These are phyloP conservation scores for Fusarium globosum DNA, from an alignment of 2,329 filamentous ascomycete genomes.

Conservation along the genomic window DNA sequence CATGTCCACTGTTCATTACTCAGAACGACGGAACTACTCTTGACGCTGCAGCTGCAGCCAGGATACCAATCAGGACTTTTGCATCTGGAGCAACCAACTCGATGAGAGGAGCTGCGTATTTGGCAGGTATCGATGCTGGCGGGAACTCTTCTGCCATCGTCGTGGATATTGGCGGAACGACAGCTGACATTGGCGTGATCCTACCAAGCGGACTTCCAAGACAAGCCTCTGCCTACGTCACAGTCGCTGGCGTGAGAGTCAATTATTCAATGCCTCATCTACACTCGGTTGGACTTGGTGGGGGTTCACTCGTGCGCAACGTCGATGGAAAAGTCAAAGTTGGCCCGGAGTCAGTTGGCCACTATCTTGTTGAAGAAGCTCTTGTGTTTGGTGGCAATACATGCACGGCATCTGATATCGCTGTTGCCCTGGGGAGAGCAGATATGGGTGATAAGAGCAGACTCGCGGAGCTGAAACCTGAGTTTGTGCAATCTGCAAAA, in stretches of 20 bases:
- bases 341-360: background rate
- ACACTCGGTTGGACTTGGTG: conserved; percentile 47
- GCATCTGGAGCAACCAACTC: conserved; percentile 62
- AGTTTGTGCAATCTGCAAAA: background rate
- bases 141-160: conserved; percentile 47
- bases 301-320: background rate
- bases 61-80: conserved; percentile 61
- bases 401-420: conserved; percentile 1
- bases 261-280: conserved; percentile 28
- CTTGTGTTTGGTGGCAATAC: conserved; percentile 8
- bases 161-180: conserved; percentile 66
- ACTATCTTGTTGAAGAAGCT: background rate
- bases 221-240: conserved; percentile 5
- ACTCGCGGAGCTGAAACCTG: background rate
- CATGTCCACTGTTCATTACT: conserved; percentile 58
- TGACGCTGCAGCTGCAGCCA: conserved; percentile 53
- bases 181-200: conserved; percentile 62
- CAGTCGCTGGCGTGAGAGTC: conserved; percentile 8
- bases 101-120: conserved; percentile 61
- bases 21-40: conserved; percentile 63
- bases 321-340: background rate
- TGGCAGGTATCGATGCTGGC: conserved; percentile 47
- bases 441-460: background rate
- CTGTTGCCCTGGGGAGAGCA: background rate
- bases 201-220: conserved; percentile 39